These are phyloP conservation scores for Passiflora organensis DNA, from an alignment of 345 rosid genomes.

Conservation along the genomic window DNA sequence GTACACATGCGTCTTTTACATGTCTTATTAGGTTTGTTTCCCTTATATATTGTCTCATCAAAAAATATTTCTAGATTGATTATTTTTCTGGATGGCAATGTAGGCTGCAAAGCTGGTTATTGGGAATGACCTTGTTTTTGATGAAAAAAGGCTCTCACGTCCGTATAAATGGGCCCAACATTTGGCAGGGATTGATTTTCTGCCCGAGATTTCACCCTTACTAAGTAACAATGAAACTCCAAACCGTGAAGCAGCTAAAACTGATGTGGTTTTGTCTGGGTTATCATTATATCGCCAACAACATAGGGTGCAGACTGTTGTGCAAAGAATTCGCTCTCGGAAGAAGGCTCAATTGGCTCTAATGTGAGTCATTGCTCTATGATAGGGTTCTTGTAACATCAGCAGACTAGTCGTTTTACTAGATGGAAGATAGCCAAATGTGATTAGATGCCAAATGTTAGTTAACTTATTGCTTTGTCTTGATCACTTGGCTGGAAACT, in stretches of 20 bases:
- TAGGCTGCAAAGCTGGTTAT: slow-evolving; percentile 82
- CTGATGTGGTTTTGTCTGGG: slow-evolving; percentile 46
- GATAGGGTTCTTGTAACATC: slow-evolving; percentile 33
- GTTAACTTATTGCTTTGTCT: slow-evolving; percentile 13
- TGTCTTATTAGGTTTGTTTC: background rate
- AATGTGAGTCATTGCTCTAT: slow-evolving; percentile 62
- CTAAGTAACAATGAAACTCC: slow-evolving; percentile 41
- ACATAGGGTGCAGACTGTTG: slow-evolving; percentile 59
- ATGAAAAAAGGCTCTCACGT: slow-evolving; percentile 56
- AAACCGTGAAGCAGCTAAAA: slow-evolving; percentile 42
- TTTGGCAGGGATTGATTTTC: slow-evolving; percentile 88
- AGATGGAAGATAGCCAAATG: slow-evolving; percentile 10
- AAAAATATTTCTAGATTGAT: slow-evolving; percentile 15
- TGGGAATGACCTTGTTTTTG: slow-evolving; percentile 49
- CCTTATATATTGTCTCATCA: background rate
- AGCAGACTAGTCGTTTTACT: slow-evolving; percentile 14
- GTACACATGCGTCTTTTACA: slow-evolving; percentile 26
- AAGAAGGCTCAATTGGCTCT: slow-evolving; percentile 64
- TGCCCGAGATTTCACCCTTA: slow-evolving; percentile 80
- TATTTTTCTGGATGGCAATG: slow-evolving; percentile 18
- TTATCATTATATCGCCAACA: slow-evolving; percentile 62
- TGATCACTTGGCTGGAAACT: slow-evolving; percentile 19
- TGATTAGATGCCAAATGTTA: slow-evolving; percentile 22
- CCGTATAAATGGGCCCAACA: slow-evolving; percentile 94
- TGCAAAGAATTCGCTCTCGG: slow-evolving; percentile 69